These are phyloP conservation scores for Neoconidiobolus thromboides DNA, from an alignment of 371 early-diverging fungal genomes.

Conservation along the genomic window DNA sequence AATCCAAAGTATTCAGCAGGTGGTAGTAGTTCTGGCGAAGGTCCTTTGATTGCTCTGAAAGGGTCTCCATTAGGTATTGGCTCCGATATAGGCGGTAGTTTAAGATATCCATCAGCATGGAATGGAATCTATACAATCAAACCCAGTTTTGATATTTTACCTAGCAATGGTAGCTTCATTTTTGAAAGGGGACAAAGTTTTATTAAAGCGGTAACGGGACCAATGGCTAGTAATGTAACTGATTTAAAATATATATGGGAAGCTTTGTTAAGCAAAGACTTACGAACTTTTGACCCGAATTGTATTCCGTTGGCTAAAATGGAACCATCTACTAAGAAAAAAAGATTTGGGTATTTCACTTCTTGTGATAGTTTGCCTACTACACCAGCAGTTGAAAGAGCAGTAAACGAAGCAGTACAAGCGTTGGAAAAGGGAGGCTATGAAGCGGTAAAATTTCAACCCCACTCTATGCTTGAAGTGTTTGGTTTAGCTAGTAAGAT, in stretches of 20 bases:
- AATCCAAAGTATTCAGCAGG: slow-evolving; percentile 3
- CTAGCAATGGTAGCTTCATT: not conserved
- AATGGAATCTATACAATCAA: not conserved
- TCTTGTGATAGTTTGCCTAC: not conserved
- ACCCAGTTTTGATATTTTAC: not conserved
- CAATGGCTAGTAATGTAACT: not conserved
- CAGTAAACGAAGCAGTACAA: not conserved
- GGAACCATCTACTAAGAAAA: not conserved
- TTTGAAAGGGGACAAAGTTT: not conserved
- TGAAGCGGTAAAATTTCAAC: too few species aligned
- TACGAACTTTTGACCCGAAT: not conserved
- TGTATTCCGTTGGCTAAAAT: not conserved
- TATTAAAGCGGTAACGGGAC: not conserved
- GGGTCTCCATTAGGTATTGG: slow-evolving; percentile 6
- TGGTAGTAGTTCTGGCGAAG: slow-evolving; percentile 7
- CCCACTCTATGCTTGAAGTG: not conserved
- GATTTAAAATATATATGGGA: not conserved
- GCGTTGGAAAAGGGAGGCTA: not conserved
- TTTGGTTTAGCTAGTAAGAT: not conserved
- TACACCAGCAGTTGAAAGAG: not conserved
- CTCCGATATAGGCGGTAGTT: not conserved
- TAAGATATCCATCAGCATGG: not conserved
- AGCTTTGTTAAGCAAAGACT: not conserved
- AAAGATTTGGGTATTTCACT: not conserved
- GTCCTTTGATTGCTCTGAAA: not conserved